Percentiles rank a stretch among this genome's conserved stretches.
Evolutionary conservation across 495 filamentous ascomycete genomes (phyloP).

Genomic region (Penicillium parvum): DNA sequence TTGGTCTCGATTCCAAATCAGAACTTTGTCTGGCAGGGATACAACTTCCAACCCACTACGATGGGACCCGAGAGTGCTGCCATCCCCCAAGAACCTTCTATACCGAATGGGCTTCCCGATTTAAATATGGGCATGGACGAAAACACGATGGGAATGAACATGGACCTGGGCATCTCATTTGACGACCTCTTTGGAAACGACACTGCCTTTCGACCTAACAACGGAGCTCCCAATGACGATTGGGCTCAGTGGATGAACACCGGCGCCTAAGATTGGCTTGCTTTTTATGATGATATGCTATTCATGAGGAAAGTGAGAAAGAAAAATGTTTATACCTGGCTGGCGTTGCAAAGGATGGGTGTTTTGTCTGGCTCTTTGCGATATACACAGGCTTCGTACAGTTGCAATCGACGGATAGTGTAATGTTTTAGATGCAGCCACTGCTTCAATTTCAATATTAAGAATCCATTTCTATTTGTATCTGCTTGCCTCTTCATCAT

Average conservation of each 20-base stretch:
- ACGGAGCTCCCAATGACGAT: constrained; percentile 31
- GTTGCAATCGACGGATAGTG: too few relatives aligned
- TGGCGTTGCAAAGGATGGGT: constrained; percentile 14
- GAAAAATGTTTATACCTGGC: constrained; percentile 23
- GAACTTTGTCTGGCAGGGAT: constrained; percentile 44
- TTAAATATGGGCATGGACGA: constrained; percentile 33
- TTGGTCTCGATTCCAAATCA: constrained; percentile 45
- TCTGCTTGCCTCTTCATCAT: too few relatives aligned
- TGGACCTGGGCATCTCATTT: constrained; percentile 38
- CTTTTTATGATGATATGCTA: constrained; percentile 22
- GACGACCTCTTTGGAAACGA: constrained; percentile 43
- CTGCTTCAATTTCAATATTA: too few relatives aligned
- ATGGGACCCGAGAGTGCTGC: constrained; percentile 14
- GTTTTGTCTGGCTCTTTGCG: constrained; percentile 4
- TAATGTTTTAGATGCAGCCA: too few relatives aligned
- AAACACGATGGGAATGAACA: constrained; percentile 27
- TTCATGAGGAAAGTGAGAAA: constrained; percentile 17
- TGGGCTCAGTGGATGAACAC: constrained; percentile 45
- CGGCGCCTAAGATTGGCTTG: constrained; percentile 5
- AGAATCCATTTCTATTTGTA: too few relatives aligned
- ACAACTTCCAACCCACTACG: constrained; percentile 33
- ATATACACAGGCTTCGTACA: not conserved
- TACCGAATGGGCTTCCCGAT: constrained; percentile 17
- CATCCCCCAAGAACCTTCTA: constrained; percentile 18
- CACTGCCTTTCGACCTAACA: constrained; percentile 17